A percentile compares a stretch with the other conserved stretches of the same genome.
phyloP scores from a whole-genome alignment of 2,329 filamentous ascomycete species.

The Penicillium glabrum region DNA sequence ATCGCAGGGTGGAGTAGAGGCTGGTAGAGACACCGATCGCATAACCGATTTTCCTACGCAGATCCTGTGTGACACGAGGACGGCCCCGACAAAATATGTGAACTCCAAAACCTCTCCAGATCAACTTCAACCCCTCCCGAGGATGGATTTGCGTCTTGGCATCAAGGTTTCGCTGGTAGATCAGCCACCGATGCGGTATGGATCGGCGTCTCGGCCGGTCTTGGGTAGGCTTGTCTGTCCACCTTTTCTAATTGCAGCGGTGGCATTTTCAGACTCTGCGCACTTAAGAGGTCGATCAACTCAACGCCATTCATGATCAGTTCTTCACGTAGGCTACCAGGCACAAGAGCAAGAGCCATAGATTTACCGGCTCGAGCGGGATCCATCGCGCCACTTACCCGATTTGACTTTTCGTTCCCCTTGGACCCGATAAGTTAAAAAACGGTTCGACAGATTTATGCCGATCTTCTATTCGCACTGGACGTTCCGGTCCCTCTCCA shows the following conservation, averaged over 20 bases:
- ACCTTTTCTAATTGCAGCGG: constrained; percentile 4
- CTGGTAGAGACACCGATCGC: neutral
- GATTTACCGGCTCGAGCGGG: neutral
- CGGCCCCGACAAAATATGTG: neutral
- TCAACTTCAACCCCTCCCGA: constrained; percentile 9
- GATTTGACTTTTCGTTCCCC: constrained; percentile 6
- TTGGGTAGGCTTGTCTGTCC: constrained; percentile 13
- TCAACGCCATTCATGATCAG: neutral
- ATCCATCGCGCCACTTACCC: constrained; percentile 8
- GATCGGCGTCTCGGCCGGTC: constrained; percentile 16
- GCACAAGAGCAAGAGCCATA: neutral
- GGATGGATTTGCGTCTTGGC: constrained; percentile 17
- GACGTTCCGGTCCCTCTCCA: constrained; percentile 3
- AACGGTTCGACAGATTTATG: constrained; percentile 15
- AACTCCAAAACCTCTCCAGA: neutral
- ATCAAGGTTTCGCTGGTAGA: constrained; percentile 21
- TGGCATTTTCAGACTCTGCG: neutral
- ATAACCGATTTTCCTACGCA: neutral
- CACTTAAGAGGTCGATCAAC: neutral
- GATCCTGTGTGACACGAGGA: neutral
- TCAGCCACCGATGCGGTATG: constrained; percentile 19
- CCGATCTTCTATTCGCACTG: constrained; percentile 8
- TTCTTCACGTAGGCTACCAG: neutral
- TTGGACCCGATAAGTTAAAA: constrained; percentile 11
- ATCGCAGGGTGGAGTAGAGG: neutral